A percentile compares a stretch with the other conserved stretches of the same genome.
Evolutionary conservation across 2,329 filamentous ascomycete genomes (phyloP).

Genomic region (Apiospora saccharicola): DNA sequence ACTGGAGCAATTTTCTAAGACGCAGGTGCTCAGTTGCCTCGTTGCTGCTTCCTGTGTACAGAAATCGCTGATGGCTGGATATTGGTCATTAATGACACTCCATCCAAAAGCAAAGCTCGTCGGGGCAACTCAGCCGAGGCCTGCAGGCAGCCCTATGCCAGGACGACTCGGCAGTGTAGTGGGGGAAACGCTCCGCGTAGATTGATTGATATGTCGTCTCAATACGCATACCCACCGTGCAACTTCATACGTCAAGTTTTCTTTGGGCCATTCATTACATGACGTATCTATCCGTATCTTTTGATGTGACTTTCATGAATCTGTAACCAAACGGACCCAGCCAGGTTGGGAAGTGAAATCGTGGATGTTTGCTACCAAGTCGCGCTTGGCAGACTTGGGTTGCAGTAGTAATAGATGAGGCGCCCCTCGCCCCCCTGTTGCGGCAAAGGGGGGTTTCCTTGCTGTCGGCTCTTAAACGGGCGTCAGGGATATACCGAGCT

Average conservation of each 20-base stretch:
- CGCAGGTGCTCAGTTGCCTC: no score
- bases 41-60: no score
- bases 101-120: background rate
- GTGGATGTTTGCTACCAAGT: background rate
- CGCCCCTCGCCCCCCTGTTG: background rate
- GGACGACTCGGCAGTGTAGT: background rate
- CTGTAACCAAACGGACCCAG: background rate
- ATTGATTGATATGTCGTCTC: no score
- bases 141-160: background rate
- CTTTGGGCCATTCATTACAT: no score
- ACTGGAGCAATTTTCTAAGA: no score
- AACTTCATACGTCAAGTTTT: no score
- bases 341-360: background rate
- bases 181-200: background rate
- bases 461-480: background rate
- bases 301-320: no score
- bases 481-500: background rate
- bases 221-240: no score
- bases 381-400: background rate
- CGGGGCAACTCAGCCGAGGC: background rate
- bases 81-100: background rate
- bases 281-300: no score
- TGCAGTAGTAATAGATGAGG: background rate
- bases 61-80: no score
- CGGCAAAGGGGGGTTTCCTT: background rate